Conservation (phyloP, 176 grass and related monocot species). For the Secale cereale region DNA sequence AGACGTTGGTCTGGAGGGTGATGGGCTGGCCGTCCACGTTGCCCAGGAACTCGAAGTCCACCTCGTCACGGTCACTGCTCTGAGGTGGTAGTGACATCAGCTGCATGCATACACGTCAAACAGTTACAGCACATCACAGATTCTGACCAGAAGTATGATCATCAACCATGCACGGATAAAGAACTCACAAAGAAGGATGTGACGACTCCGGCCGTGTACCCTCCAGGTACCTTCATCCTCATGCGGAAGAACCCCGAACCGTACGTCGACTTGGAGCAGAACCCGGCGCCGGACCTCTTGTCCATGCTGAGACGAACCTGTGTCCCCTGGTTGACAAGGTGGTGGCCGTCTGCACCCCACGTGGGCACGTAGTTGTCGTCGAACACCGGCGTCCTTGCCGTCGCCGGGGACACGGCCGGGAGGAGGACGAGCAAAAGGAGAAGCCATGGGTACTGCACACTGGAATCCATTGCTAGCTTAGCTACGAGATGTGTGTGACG, state of each 20-base stretch:
- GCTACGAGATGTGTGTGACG: neutral
- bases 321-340: conserved; percentile 32
- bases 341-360: conserved; percentile 43
- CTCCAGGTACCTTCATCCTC: conserved; percentile 54
- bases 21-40: conserved; percentile 23
- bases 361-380: conserved; percentile 47
- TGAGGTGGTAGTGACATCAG: conserved; percentile 24
- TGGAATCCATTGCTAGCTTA: neutral
- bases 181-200: conserved; percentile 15
- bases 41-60: conserved; percentile 80
- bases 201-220: conserved; percentile 61
- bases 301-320: conserved; percentile 57
- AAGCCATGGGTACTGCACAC: neutral
- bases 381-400: conserved; percentile 18
- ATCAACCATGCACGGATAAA: neutral
- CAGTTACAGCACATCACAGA: too few species aligned
- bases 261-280: conserved; percentile 49
- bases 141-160: too few species aligned
- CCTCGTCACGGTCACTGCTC: conserved; percentile 36
- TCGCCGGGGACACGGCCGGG: neutral
- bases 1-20: conserved; percentile 73
- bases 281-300: conserved; percentile 57
- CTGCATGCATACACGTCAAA: neutral
- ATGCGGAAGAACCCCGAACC: conserved; percentile 61
- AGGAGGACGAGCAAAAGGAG: neutral